Evolutionary conservation across 768 basidiomycete genomes (phyloP).

Genomic region (Multifurca ochricompacta): DNA sequence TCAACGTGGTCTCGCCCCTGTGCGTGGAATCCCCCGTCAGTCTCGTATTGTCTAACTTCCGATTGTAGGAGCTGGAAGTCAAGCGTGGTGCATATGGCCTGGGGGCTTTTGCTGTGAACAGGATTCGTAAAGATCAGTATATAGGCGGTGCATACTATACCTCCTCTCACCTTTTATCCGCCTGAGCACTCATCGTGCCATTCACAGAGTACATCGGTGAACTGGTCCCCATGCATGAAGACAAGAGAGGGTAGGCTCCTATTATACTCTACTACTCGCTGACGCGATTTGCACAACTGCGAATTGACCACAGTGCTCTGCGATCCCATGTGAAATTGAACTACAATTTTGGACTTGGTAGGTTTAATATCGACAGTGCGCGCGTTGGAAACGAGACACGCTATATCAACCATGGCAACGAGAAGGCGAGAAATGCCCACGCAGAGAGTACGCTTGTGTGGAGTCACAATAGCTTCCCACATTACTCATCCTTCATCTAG

Average conservation of each 20-base stretch:
- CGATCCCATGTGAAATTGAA: constrained; percentile 44
- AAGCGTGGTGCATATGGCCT: constrained; percentile 35
- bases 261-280: not conserved
- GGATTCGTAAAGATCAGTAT: not conserved
- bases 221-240: constrained; percentile 38
- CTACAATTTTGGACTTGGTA: constrained; percentile 55
- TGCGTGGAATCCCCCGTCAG: not conserved
- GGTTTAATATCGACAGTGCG: constrained; percentile 45
- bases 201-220: constrained; percentile 61
- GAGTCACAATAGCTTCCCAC: not conserved
- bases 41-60: not conserved
- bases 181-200: not conserved
- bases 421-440: constrained; percentile 34
- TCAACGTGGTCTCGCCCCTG: constrained; percentile 7
- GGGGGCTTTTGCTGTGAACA: constrained; percentile 37
- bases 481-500: constrained; percentile 27
- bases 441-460: constrained; percentile 35
- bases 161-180: not conserved
- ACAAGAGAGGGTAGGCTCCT: constrained; percentile 42
- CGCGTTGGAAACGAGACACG: constrained; percentile 55
- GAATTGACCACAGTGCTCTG: constrained; percentile 30
- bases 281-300: not conserved
- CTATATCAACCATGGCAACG: constrained; percentile 54
- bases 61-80: constrained; percentile 5
- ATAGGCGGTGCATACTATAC: constrained; percentile 24